These are phyloP conservation scores for Zygoascus flipseniorum DNA, from an alignment of 805 yeast species.

Conservation along the genomic window DNA sequence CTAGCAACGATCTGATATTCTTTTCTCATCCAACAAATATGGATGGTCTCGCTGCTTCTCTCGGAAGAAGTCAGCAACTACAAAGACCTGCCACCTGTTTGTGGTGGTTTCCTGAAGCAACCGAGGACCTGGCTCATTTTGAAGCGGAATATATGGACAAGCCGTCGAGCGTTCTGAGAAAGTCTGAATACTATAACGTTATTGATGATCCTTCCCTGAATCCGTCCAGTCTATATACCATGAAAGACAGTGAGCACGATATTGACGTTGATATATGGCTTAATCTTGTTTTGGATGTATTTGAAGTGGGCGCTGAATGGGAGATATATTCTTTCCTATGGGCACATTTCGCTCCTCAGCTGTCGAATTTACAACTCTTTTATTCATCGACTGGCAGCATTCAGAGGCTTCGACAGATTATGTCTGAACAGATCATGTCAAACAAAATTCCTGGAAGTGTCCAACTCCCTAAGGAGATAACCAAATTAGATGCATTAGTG, in stretches of 20 bases:
- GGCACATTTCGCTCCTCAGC: slow-evolving; percentile 64
- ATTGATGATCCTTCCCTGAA: neutral
- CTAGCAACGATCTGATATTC: slow-evolving; percentile 37
- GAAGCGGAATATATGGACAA: slow-evolving; percentile 36
- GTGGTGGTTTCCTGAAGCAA: slow-evolving; percentile 63
- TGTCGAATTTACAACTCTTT: slow-evolving; percentile 51
- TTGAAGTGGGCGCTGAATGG: slow-evolving; percentile 55
- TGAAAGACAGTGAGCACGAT: slow-evolving; percentile 7
- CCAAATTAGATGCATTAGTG: slow-evolving; percentile 57
- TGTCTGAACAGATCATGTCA: slow-evolving; percentile 48
- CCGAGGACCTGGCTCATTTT: slow-evolving; percentile 45
- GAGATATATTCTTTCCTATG: slow-evolving; percentile 58
- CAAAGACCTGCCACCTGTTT: slow-evolving; percentile 18
- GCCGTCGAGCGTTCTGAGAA: slow-evolving; percentile 25
- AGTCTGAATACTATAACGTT: neutral
- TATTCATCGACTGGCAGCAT: slow-evolving; percentile 35
- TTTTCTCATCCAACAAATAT: slow-evolving; percentile 50
- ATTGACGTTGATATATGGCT: slow-evolving; percentile 49
- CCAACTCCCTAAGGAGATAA: slow-evolving; percentile 36
- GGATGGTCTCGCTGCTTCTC: slow-evolving; percentile 47
- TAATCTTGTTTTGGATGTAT: slow-evolving; percentile 37
- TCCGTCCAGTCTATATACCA: neutral
- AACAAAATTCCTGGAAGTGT: slow-evolving; percentile 36
- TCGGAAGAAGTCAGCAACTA: slow-evolving; percentile 16
- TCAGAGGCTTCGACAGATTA: slow-evolving; percentile 33